phyloP scores from a whole-genome alignment of 2,329 filamentous ascomycete genomes.

The Fonsecaea monophora region DNA sequence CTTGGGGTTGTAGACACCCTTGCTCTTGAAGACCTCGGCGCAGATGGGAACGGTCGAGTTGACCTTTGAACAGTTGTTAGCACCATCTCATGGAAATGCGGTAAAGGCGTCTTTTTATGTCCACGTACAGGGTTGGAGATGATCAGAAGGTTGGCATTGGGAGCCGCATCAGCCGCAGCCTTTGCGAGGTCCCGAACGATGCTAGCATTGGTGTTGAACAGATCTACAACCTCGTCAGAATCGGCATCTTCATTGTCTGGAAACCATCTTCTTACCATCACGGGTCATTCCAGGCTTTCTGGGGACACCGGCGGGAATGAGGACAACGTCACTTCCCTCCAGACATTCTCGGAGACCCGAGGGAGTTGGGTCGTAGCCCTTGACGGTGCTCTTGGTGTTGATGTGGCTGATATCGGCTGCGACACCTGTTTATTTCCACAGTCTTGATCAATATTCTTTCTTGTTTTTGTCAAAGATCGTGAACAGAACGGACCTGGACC shows the following conservation, averaged over 20 bases:
- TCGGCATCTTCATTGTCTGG: background rate
- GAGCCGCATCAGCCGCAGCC: conserved; percentile 84
- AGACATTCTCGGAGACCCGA: conserved; percentile 78
- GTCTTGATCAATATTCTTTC: conserved; percentile 27
- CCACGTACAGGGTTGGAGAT: conserved; percentile 87
- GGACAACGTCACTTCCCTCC: conserved; percentile 87
- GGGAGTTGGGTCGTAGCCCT: conserved; percentile 80
- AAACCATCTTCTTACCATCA: conserved; percentile 68
- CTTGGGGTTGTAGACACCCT: conserved; percentile 98
- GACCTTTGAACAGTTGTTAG: conserved; percentile 58
- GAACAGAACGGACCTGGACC: conserved; percentile 74
- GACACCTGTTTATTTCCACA: conserved; percentile 69
- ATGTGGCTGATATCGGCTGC: conserved; percentile 98
- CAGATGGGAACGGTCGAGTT: conserved; percentile 99
- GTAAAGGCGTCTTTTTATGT: conserved; percentile 15
- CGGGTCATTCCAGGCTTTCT: conserved; percentile 99
- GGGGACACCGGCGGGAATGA: conserved; percentile 97
- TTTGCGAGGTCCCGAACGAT: conserved; percentile 99
- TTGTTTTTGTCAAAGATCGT: background rate
- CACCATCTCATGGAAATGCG: background rate
- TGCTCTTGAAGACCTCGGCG: conserved; percentile 94
- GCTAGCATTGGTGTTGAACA: conserved; percentile 99
- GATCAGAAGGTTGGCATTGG: conserved; percentile 93
- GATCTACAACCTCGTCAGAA: conserved; percentile 63
- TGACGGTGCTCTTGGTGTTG: conserved; percentile 97